phyloP scores from a whole-genome alignment of 2,329 filamentous ascomycete genomes.

The Sarocladiaceae sp. region DNA sequence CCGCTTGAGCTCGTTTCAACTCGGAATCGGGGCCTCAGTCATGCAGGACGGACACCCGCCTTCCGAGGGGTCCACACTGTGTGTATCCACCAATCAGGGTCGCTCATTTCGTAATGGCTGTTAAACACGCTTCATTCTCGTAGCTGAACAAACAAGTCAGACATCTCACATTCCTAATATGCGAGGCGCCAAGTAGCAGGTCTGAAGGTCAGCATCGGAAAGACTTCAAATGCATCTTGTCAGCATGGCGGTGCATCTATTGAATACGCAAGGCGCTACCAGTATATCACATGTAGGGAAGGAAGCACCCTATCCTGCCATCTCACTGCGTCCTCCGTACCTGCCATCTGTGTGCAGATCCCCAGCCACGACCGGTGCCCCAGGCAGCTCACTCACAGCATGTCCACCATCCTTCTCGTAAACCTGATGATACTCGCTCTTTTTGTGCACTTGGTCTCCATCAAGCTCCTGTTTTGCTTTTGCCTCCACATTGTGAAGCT shows the following conservation, averaged over 20 bases:
- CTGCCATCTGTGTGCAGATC: neutral
- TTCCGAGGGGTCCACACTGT: neutral
- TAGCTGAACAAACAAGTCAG: too few species aligned
- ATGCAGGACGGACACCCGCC: neutral
- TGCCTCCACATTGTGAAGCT: too few species aligned
- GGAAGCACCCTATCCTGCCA: neutral
- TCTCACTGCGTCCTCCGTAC: neutral
- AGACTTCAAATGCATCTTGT: too few species aligned
- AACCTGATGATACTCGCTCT: too few species aligned
- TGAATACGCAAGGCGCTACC: too few species aligned
- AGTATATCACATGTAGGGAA: too few species aligned
- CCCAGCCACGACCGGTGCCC: neutral
- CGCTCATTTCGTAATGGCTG: conserved; percentile 1
- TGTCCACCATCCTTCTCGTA: neutral
- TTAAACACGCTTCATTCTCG: too few species aligned
- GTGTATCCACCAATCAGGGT: neutral
- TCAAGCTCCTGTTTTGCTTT: neutral
- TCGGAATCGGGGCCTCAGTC: conserved; percentile 3
- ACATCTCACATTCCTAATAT: too few species aligned
- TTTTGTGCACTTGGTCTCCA: neutral
- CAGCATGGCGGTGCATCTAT: too few species aligned
- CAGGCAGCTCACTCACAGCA: neutral
- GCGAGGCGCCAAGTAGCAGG: too few species aligned
- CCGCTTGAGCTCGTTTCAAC: neutral
- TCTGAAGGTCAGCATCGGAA: too few species aligned